phyloP scores from a whole-genome alignment of 306 rosid species.

The Quercus bicolor region DNA sequence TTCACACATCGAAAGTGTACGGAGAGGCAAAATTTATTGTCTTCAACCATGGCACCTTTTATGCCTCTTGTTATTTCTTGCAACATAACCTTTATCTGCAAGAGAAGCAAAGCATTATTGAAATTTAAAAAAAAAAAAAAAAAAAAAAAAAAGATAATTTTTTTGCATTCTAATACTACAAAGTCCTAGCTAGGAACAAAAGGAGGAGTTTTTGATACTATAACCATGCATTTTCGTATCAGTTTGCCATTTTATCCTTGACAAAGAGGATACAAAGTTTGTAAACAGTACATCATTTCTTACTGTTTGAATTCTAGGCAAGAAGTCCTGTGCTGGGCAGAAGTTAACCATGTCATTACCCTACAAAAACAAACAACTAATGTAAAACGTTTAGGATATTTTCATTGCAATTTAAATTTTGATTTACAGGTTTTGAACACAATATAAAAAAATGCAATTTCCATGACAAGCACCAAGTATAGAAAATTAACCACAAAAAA shows the following conservation, averaged over 20 bases:
- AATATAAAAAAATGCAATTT: not conserved
- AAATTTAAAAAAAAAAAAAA: not conserved
- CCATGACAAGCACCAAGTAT: not conserved
- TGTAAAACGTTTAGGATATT: not conserved
- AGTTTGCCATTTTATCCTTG: too few relatives aligned
- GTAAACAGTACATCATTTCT: not conserved
- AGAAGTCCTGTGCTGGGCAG: slow-evolving; percentile 47
- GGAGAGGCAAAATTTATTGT: slow-evolving; percentile 41
- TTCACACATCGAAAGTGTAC: slow-evolving; percentile 52
- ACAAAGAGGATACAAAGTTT: too few relatives aligned
- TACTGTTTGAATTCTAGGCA: slow-evolving; percentile 47
- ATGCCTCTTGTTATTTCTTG: slow-evolving; percentile 21
- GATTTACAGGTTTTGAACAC: not conserved
- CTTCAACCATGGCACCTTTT: slow-evolving; percentile 46
- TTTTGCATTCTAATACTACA: too few relatives aligned
- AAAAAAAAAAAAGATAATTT: too few relatives aligned
- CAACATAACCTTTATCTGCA: slow-evolving; percentile 40
- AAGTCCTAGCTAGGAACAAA: not conserved
- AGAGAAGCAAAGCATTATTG: not conserved
- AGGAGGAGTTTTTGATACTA: too few relatives aligned
- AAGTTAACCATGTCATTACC: slow-evolving; percentile 45
- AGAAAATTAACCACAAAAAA: not conserved
- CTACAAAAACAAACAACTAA: slow-evolving; percentile 17
- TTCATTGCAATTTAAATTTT: not conserved
- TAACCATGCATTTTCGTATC: too few relatives aligned